phyloP scores from a whole-genome alignment of 1,284 basidiomycete species.

The Cutaneotrichosporon mucoides region DNA sequence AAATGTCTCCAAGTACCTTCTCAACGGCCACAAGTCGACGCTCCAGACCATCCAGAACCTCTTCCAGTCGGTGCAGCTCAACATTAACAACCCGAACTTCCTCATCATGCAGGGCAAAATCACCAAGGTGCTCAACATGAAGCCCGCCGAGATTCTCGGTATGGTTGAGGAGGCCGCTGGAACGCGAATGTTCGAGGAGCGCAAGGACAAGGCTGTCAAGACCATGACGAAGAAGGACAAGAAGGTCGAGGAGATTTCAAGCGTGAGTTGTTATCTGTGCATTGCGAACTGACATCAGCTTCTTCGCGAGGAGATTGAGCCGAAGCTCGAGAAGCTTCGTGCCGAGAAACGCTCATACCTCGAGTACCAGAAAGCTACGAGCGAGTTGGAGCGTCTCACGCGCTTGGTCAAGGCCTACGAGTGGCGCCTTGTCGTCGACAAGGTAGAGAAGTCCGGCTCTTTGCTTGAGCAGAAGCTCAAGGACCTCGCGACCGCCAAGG shows the following conservation, averaged over 20 bases:
- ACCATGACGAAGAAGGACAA: conserved; percentile 99
- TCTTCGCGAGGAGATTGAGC: conserved; percentile 86
- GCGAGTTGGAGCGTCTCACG: conserved; percentile 87
- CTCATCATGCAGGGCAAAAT: conserved; percentile 99
- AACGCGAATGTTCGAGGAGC: conserved; percentile 98
- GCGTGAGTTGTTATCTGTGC: conserved; percentile 42
- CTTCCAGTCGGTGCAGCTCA: conserved; percentile 96
- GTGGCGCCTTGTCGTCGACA: conserved; percentile 69
- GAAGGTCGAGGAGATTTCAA: conserved; percentile 83
- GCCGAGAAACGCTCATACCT: conserved; percentile 86
- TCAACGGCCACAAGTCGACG: conserved; percentile 93
- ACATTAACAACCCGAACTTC: conserved; percentile 99
- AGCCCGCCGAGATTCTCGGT: conserved; percentile 92
- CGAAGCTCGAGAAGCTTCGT: conserved; percentile 87
- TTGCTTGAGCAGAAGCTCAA: conserved; percentile 40
- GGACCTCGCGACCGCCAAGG: conserved; percentile 42
- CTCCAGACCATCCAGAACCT: conserved; percentile 85
- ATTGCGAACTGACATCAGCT: conserved; percentile 47
- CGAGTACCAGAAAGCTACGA: conserved; percentile 82
- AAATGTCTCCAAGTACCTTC: conserved; percentile 90
- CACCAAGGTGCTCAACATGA: conserved; percentile 97
- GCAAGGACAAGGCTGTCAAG: conserved; percentile 94
- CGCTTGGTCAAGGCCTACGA: conserved; percentile 84
- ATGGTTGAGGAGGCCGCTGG: conserved; percentile 99
- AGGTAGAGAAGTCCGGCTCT: conserved; percentile 51